phyloP scores from a whole-genome alignment of 345 rosid genomes.

The Hypericum androsaemum region DNA sequence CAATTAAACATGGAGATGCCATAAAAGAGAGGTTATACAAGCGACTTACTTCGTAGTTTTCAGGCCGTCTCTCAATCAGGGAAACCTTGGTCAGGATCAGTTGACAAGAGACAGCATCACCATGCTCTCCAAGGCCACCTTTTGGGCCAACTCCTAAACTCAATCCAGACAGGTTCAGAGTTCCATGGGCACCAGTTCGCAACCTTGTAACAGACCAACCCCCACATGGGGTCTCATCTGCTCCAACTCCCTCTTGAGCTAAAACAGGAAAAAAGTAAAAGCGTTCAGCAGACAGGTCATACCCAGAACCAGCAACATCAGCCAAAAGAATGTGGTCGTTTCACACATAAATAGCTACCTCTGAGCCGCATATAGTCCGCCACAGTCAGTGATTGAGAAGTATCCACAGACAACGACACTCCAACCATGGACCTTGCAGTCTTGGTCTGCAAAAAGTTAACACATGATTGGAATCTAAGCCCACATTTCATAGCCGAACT shows the following conservation, averaged over 20 bases:
- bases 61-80: slow-evolving; percentile 91
- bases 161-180: slow-evolving; percentile 67
- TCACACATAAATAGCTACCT: slow-evolving; percentile 34
- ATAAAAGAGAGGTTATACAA: not conserved
- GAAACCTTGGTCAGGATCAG: slow-evolving; percentile 82
- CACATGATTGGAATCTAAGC: too few relatives aligned
- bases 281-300: not conserved
- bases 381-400: slow-evolving; percentile 50
- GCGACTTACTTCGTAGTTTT: slow-evolving; percentile 97
- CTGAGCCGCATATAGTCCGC: slow-evolving; percentile 71
- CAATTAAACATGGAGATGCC: not conserved
- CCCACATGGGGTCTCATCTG: slow-evolving; percentile 83
- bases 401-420: slow-evolving; percentile 55
- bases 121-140: slow-evolving; percentile 97
- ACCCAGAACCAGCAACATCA: slow-evolving; percentile 2
- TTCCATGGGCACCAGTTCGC: slow-evolving; percentile 93
- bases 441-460: slow-evolving; percentile 58
- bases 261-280: slow-evolving; percentile 11
- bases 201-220: slow-evolving; percentile 89
- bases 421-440: slow-evolving; percentile 85
- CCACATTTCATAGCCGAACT: not conserved
- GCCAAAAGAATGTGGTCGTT: slow-evolving; percentile 2
- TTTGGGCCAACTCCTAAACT: slow-evolving; percentile 81
- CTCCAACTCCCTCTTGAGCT: slow-evolving; percentile 93
- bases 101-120: slow-evolving; percentile 84